phyloP scores from a whole-genome alignment of 208 protist genomes.

The Leptomonas pyrrhocoris region DNA sequence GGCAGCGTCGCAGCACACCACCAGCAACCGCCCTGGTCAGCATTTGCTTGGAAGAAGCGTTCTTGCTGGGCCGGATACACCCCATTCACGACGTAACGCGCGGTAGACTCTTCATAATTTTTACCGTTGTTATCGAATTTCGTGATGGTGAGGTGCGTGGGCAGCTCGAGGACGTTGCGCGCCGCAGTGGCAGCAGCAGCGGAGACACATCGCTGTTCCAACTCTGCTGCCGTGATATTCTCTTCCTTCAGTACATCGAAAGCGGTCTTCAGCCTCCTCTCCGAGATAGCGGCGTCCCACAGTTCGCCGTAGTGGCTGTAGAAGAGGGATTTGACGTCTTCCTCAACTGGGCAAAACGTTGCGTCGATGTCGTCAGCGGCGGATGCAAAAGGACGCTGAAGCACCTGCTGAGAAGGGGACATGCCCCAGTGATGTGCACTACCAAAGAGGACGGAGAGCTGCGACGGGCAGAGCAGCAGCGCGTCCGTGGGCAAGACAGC shows the following conservation, averaged over 20 bases:
- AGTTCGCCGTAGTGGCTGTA: constrained; percentile 60
- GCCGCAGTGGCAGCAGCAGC: background rate
- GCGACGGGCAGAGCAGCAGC: constrained; percentile 38
- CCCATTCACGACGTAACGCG: constrained; percentile 79
- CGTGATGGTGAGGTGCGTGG: constrained; percentile 25
- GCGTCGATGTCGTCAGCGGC: background rate
- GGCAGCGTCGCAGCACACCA: constrained; percentile 30
- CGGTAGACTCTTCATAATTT: background rate
- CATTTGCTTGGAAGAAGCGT: constrained; percentile 18
- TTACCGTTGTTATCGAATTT: background rate
- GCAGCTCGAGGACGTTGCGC: constrained; percentile 22
- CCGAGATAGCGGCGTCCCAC: constrained; percentile 65
- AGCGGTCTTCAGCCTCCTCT: constrained; percentile 63
- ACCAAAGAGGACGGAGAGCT: constrained; percentile 75
- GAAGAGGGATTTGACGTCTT: constrained; percentile 54
- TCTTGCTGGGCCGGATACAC: constrained; percentile 64
- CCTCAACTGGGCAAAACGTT: constrained; percentile 18
- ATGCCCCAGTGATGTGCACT: constrained; percentile 46
- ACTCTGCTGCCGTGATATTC: constrained; percentile 30
- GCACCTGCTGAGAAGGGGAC: constrained; percentile 34
- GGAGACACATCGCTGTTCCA: constrained; percentile 38
- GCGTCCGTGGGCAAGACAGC: constrained; percentile 35
- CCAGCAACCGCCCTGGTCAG: constrained; percentile 9
- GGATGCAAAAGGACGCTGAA: constrained; percentile 15
- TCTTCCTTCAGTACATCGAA: constrained; percentile 48